These are phyloP conservation scores for Pythium pyrilobum DNA, from an alignment of 352 stramenopile species.

Conservation along the genomic window DNA sequence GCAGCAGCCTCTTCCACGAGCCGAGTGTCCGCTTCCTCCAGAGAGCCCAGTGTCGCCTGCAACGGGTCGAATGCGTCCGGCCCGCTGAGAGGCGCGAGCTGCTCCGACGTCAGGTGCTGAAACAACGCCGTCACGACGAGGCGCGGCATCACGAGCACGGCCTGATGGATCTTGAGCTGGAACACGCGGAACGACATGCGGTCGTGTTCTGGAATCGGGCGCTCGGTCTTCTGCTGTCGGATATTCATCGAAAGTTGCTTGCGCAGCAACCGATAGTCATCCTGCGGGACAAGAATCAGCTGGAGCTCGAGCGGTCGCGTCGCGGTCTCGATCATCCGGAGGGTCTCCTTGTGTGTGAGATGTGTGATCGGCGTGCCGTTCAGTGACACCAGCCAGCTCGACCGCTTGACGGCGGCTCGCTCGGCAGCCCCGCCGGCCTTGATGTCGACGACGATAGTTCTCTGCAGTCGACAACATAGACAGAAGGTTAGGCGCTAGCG, in stretches of 20 bases:
- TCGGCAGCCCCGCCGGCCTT: constrained; percentile 74
- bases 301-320: constrained; percentile 62
- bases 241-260: constrained; percentile 84
- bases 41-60: constrained; percentile 10
- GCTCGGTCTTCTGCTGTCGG: constrained; percentile 77
- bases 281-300: constrained; percentile 60
- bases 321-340: constrained; percentile 81
- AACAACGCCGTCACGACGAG: constrained; percentile 58
- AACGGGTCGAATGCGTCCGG: constrained; percentile 32
- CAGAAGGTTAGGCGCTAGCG: not conserved
- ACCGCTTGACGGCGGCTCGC: constrained; percentile 69
- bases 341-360: constrained; percentile 81
- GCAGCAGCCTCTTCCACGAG: constrained; percentile 50
- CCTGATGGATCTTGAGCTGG: constrained; percentile 82
- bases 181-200: constrained; percentile 85
- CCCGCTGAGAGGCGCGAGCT: constrained; percentile 19
- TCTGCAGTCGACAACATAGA: constrained; percentile 19
- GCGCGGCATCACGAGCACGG: constrained; percentile 64
- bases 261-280: constrained; percentile 67
- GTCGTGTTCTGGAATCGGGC: constrained; percentile 75
- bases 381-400: constrained; percentile 78
- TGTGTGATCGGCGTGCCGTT: constrained; percentile 73
- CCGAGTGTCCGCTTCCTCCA: constrained; percentile 44
- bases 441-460: constrained; percentile 86
- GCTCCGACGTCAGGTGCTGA: constrained; percentile 71